Evolutionary conservation across 805 yeast genomes (phyloP), one percentile per base, ranked within the genome.

Genomic region (Yarrowia keelungensis): DNA sequence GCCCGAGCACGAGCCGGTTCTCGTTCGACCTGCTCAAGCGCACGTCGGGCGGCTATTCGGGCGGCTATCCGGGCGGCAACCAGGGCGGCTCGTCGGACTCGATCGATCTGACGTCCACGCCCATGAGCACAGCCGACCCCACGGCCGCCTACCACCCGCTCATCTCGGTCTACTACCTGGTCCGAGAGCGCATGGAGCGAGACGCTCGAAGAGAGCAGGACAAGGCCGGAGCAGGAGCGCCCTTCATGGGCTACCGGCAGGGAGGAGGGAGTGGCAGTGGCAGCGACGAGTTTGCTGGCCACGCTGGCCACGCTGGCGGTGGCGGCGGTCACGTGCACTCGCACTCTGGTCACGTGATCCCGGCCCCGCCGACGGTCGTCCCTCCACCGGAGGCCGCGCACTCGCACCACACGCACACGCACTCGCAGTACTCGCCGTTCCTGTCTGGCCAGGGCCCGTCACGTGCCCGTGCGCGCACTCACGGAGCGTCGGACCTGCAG

Each of bases 111-210:
- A 62, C 67, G 14, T 14, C 56, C 12, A 62, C 56, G 8, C 61
- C 62, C 46, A 36, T 54, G 66, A 32, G 58, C 39, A 32, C 41
- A 2, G 61, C 64, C 1, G 95, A 92, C 77, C 98, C 98, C 15
- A 90, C 97, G 0, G 82, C 85, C 67, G 94, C 93, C 1, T 93
- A 85, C 77, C 97, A 93, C 78, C 98, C 99, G 0, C 82, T 93
- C 71, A 80, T 94, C 12, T 91, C 97, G 8, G 89, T 94, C 46
- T 95, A 95, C 76, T 89, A 86, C 75, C 82, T 95, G 71, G 97
- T 92, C 16, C 88, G 86, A 67, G 99, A 95, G 79, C 90, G 91
- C 89, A 76, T 84, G 71, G 87, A 85, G 74, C 84, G 97, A 69
- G 89, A 88, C 79, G 67, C 67, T 8, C 56, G 65, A 3, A 7